Evolutionary conservation across 139 green algal genomes (phyloP).

Genomic region (Tetradesmus obliquus): DNA sequence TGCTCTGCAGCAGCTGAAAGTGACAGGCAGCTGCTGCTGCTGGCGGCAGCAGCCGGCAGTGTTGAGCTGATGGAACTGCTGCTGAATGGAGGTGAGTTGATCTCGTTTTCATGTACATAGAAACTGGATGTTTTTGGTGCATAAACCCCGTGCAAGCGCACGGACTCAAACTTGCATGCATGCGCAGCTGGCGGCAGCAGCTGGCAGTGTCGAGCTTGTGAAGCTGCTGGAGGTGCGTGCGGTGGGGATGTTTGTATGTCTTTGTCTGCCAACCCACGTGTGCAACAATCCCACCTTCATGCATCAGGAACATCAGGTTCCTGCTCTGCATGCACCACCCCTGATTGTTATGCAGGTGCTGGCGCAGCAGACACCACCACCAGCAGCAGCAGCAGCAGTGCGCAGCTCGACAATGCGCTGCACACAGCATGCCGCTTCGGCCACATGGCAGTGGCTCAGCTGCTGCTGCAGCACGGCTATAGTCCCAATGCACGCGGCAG

Average conservation of each 20-base stretch:
- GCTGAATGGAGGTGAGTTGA: not conserved
- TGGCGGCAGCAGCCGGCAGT: slow-evolving; percentile 1
- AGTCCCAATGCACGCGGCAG: not conserved
- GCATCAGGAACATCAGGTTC: too few species aligned
- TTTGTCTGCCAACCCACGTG: too few species aligned
- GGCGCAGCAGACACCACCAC: not conserved
- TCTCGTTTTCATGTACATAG: not conserved
- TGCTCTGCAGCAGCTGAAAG: not conserved
- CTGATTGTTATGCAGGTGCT: not conserved
- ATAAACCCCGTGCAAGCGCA: too few species aligned
- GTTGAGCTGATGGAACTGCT: not conserved
- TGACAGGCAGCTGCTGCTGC: not conserved
- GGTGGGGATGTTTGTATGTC: too few species aligned
- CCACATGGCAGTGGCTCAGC: not conserved
- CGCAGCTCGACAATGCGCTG: slow-evolving; percentile 4
- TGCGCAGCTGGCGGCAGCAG: too few species aligned
- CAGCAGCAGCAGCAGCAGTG: slow-evolving; percentile 25
- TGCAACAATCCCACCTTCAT: too few species aligned
- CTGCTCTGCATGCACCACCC: too few species aligned
- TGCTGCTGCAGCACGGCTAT: slow-evolving; percentile 1
- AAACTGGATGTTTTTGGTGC: not conserved
- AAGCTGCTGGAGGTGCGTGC: too few species aligned
- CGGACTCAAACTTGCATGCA: too few species aligned
- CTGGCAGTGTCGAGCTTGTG: too few species aligned
- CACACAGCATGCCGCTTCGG: slow-evolving; percentile 38